Percentiles rank a stretch among this genome's conserved stretches.
These are phyloP conservation scores for thale cress (Arabidopsis thaliana) DNA, from an alignment of 345 rosid species.

Conservation along the genomic window TAIR10.1 NC_003071.7:8703001-8703500, in stretches of 20 bases:
- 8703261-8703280: background rate
- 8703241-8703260: background rate
- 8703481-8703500: no score
- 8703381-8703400: background rate
- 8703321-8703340: background rate
- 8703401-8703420: background rate
- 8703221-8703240: conserved; percentile 16
- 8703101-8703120: background rate
- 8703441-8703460: background rate
- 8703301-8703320: background rate
- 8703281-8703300: background rate
- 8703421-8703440: background rate
- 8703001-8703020: background rate
- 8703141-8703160: background rate
- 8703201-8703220: conserved; percentile 23
- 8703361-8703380: conserved; percentile 24
- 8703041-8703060: conserved; percentile 4
- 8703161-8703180: conserved; percentile 40
- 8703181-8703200: conserved; percentile 1
- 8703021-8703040: conserved; percentile 36
- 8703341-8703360: background rate
- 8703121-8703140: conserved; percentile 38
- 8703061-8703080: conserved; percentile 43
- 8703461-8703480: no score
- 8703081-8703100: background rate